Evolutionary conservation across 805 yeast genomes (phyloP).

Genomic region (Candida oleophila): DNA sequence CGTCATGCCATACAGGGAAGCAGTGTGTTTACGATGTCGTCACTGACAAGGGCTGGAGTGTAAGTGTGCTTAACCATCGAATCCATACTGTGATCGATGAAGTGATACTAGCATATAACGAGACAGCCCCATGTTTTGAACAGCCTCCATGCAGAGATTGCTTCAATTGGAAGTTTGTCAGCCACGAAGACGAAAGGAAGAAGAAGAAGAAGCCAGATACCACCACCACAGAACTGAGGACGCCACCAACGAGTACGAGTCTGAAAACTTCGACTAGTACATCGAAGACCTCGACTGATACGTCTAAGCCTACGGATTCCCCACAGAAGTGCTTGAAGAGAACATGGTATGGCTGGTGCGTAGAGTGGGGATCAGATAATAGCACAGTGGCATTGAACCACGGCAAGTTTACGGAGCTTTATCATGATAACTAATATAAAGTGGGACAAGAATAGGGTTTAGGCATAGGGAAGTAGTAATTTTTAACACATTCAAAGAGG

Average conservation of each 20-base stretch:
- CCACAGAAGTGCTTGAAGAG: conserved; percentile 50
- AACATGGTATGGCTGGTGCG: conserved; percentile 70
- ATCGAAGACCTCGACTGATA: conserved; percentile 1
- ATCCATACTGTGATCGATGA: conserved; percentile 89
- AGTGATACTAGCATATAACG: conserved; percentile 67
- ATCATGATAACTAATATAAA: too few species aligned
- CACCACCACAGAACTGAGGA: background rate
- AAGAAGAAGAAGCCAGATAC: conserved; percentile 16
- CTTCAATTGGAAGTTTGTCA: conserved; percentile 79
- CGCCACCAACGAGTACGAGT: background rate
- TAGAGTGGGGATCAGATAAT: conserved; percentile 42
- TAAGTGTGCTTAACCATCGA: conserved; percentile 82
- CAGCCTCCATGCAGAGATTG: conserved; percentile 90
- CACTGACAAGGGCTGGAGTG: conserved; percentile 86
- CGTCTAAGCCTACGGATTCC: conserved; percentile 16
- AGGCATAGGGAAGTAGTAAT: too few species aligned
- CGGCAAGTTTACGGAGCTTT: background rate
- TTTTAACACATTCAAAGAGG: too few species aligned
- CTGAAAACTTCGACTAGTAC: conserved; percentile 5
- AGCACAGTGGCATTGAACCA: conserved; percentile 6
- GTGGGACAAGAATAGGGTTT: too few species aligned
- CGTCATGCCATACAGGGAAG: conserved; percentile 89
- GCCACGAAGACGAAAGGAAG: conserved; percentile 38
- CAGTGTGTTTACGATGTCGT: conserved; percentile 89
- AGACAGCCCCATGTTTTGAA: conserved; percentile 68